Conservation (phyloP, 108 stramenopile genomes). For the Conticribra guillardii region DNA sequence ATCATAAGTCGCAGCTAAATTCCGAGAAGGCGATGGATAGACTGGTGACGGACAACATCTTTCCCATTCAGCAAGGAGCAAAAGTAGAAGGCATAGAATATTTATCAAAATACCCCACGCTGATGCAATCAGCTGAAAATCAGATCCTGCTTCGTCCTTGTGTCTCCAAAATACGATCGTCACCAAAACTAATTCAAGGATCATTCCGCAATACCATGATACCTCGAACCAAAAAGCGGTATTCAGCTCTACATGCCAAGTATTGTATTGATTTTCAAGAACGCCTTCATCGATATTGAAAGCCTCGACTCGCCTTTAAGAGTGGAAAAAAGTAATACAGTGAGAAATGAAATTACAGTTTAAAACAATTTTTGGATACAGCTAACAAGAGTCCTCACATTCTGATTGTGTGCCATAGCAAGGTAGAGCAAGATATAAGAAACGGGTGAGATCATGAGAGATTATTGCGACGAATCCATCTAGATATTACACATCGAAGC, state of each 20-base stretch:
- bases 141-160: constrained; percentile 2
- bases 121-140: constrained; percentile 35
- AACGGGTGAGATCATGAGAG: not conserved
- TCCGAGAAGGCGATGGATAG: too few species aligned
- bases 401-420: not conserved
- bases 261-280: constrained; percentile 23
- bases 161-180: constrained; percentile 19
- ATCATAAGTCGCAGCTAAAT: too few species aligned
- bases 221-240: constrained; percentile 67
- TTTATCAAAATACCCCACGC: constrained; percentile 59
- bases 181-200: constrained; percentile 43
- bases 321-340: not conserved
- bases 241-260: constrained; percentile 13
- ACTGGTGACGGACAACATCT: constrained; percentile 69
- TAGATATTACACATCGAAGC: not conserved
- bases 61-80: constrained; percentile 67
- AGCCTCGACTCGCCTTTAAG: constrained; percentile 43
- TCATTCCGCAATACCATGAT: constrained; percentile 45
- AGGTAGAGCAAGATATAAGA: too few species aligned
- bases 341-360: too few species aligned
- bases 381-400: constrained; percentile 14
- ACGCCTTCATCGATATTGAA: constrained; percentile 32
- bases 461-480: not conserved
- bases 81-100: constrained; percentile 52
- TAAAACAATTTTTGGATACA: too few species aligned